Conservation (phyloP, 768 basidiomycete genomes). For the Rhodosporidiobolus sp. region DNA sequence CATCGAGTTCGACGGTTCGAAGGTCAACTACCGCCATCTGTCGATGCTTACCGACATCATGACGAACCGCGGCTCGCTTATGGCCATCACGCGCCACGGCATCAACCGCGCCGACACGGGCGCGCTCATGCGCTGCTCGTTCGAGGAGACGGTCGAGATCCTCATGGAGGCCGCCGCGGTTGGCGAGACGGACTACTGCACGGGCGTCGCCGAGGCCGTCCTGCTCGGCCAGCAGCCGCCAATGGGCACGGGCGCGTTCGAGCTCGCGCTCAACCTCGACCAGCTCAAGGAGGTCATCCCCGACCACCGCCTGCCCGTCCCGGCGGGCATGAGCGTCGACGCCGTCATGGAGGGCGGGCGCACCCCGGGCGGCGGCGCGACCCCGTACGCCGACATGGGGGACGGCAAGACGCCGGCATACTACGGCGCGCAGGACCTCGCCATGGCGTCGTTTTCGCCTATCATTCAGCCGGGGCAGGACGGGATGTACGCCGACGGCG, state of each 20-base stretch:
- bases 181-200: slow-evolving; percentile 97
- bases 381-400: slow-evolving; percentile 62
- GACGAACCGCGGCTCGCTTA: slow-evolving; percentile 87
- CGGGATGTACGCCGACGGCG: slow-evolving; percentile 52
- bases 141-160: slow-evolving; percentile 99
- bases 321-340: slow-evolving; percentile 66
- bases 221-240: slow-evolving; percentile 99
- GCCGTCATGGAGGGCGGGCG: slow-evolving; percentile 53
- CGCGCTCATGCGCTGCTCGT: slow-evolving; percentile 95
- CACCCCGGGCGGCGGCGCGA: slow-evolving; percentile 74
- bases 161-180: slow-evolving; percentile 97
- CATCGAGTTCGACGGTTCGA: slow-evolving; percentile 98
- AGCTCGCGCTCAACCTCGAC: slow-evolving; percentile 91
- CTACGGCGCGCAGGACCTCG: slow-evolving; percentile 56
- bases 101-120: slow-evolving; percentile 99
- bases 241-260: slow-evolving; percentile 84
- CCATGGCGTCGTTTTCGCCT: slow-evolving; percentile 92
- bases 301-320: slow-evolving; percentile 86
- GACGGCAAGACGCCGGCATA: slow-evolving; percentile 59
- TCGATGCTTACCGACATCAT: slow-evolving; percentile 96
- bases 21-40: slow-evolving; percentile 97
- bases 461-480: slow-evolving; percentile 73
- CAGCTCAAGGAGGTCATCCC: slow-evolving; percentile 99
- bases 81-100: slow-evolving; percentile 99
- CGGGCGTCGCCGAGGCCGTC: slow-evolving; percentile 97